Base-by-base conservation (phyloP, 108 stramenopile species). In the Fistulifera pelliculosa region DNA sequence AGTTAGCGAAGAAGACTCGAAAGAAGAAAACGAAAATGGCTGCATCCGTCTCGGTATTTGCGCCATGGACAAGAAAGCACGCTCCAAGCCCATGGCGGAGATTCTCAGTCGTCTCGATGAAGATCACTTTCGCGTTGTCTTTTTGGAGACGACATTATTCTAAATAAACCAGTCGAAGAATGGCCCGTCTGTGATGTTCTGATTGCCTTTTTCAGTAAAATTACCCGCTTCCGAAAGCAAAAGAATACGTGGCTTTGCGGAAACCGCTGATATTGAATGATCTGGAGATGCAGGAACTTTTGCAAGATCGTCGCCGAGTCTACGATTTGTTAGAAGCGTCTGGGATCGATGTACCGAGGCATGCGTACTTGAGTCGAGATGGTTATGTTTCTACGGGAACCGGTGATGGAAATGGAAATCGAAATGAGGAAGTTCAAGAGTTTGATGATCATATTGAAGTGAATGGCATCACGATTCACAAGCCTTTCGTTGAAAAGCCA, bases 401-500 rank as follows among this genome's bases (percentile, higher is more conserved):
- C 11, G 83, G 80, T 12, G 83, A 76, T 52, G 81, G 80, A 11
- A 70, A 80, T 58, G 69, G 53, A 6, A 58, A 49, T 38, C 65
- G 77, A 7, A 72, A 81, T 38, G 39, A 42, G 26, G 73, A 72
- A 41, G 61, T 97, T 7, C 73, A 71, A 28, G 96, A 98, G 58
- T 79, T 78, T 67, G 96, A 98, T 48, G 96, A 98, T 70, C 89
- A 87, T 58, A 93, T 98, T 45, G 89, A 90, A 68, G 73, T 98
- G 25, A 94, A 95, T 59, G 94, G 94, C n/a, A 70, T 89, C 16
- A 58, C 49, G 27, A 88, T 99, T 47, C 66, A 98, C 76, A 99
- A 99, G 66, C 98, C 98, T 7, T 97, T 99, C 59, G 97, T 99
- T 6, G 98, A 99, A 66, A 99, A 99, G 73, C 98, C 98, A 1